These are phyloP conservation scores for Trichosanthes cucumerina DNA, from an alignment of 306 rosid species.

Conservation along the genomic window DNA sequence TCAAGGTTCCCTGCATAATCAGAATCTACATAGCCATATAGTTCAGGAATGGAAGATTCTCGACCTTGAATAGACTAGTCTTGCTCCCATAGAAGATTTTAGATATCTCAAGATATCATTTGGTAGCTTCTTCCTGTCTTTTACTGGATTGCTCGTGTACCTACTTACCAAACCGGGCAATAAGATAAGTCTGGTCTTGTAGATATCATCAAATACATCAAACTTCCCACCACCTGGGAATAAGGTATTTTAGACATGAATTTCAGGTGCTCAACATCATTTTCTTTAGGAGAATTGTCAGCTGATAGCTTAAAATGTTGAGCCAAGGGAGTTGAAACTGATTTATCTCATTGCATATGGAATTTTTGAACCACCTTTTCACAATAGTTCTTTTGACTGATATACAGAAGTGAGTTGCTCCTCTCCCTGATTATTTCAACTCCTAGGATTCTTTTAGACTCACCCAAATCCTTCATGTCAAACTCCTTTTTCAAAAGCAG, in stretches of 20 bases:
- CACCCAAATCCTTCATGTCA: background rate
- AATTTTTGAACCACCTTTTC: fast-evolving
- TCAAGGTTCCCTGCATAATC: background rate
- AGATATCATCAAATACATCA: background rate
- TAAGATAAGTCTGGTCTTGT: background rate
- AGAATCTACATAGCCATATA: background rate
- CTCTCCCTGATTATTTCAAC: background rate
- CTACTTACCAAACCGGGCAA: background rate
- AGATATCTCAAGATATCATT: background rate
- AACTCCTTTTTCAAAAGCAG: background rate
- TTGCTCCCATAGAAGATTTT: background rate
- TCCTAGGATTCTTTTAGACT: background rate
- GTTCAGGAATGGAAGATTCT: background rate
- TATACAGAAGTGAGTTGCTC: fast-evolving
- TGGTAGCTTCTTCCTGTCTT: background rate
- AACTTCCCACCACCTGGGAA: background rate
- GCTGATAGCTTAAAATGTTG: background rate
- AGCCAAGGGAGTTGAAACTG: background rate
- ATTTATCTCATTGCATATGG: fast-evolving
- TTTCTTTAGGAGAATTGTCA: background rate
- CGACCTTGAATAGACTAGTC: background rate
- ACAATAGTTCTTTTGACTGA: background rate
- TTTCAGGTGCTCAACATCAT: fast-evolving
- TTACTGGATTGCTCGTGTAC: background rate
- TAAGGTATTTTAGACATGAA: background rate